Base-by-base conservation (phyloP, 148 eudicot genomes). In the Chenopodium quinoa region DNA sequence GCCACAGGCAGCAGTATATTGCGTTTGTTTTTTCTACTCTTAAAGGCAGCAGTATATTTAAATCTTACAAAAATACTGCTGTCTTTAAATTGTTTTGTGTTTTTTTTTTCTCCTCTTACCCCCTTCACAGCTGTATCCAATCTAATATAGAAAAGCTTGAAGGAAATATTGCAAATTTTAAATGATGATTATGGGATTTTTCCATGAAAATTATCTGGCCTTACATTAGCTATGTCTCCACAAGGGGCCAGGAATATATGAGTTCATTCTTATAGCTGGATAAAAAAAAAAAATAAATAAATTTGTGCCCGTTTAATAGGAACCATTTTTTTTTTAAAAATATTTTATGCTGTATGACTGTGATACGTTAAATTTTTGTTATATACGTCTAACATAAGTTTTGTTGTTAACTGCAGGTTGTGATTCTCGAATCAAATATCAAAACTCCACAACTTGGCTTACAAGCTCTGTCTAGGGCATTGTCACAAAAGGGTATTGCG, bases 391-490 rank as follows among this genome's bases (percentile, higher is more conserved):
- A 12, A 27, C 62, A 37, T 47, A 58, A 23, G 62, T 37, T 25
- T 83, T 82, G 75, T 75, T 82, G 75, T 73, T 62, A 40, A 78
- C 63, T 85, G 78, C 87, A 96, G 99, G 94, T 92, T 68, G 99
- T 96, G 81, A 96, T 96, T 79, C 85, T 96, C 71, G 95, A 89
- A 25, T 96, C 99, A 82, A 85, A 93, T 83, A 89, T 93, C 56
- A 88, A 83, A 85, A 89, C 82, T 83, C 98, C 99, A 13, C 97
- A 93, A 83, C 65, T 87, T 52, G 99, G 99, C 17, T 87, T 96
- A 73, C 92, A 89, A 71, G 99, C 99, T 86, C 97, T 96, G 67
- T 87, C 99, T 48, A 96, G 88, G 81, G 98, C 98, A 75, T 85
- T 96, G 78, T 91, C 97, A 19, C 97, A 92, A 80, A 91, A 89